These are phyloP conservation scores for Hypholoma sublateritium DNA, from an alignment of 768 basidiomycete species.

Conservation along the genomic window DNA sequence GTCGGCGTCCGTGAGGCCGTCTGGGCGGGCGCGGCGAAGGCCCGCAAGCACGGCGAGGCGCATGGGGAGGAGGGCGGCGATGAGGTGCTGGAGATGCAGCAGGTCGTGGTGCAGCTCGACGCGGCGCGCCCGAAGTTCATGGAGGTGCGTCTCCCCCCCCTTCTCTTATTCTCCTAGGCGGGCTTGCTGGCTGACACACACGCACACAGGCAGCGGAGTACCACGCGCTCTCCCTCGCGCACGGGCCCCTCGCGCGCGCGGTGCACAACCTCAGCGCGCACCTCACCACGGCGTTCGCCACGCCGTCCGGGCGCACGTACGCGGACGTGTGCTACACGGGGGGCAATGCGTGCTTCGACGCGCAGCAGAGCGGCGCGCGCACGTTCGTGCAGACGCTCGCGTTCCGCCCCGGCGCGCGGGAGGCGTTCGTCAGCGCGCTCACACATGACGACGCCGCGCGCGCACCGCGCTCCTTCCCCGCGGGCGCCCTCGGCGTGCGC, in stretches of 20 bases:
- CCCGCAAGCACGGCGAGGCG: conserved; percentile 22
- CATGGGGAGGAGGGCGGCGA: conserved; percentile 2
- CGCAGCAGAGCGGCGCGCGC: conserved; percentile 15
- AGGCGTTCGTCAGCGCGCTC: conserved; percentile 48
- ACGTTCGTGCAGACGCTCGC: conserved; percentile 19
- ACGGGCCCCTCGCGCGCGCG: conserved; percentile 42
- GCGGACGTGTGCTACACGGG: conserved; percentile 50
- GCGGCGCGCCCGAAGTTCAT: conserved; percentile 27
- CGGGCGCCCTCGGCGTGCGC: conserved; percentile 41
- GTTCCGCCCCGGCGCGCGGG: conserved; percentile 43
- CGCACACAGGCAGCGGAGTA: conserved; percentile 25
- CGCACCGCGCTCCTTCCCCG: conserved; percentile 18
- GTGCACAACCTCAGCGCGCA: conserved; percentile 48
- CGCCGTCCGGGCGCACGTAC: conserved; percentile 46
- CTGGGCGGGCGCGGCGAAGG: conserved; percentile 38
- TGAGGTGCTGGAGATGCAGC: conserved; percentile 65
- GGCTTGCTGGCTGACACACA: conserved; percentile 9
- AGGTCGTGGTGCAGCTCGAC: conserved; percentile 63
- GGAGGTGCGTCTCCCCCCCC: conserved; percentile 25
- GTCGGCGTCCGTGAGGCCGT: conserved; percentile 53
- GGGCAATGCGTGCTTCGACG: conserved; percentile 14
- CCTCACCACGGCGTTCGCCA: conserved; percentile 37
- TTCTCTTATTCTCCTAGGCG: neutral
- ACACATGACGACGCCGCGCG: conserved; percentile 14
- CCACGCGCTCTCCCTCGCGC: conserved; percentile 34